Base-by-base conservation (phyloP, 2,329 filamentous ascomycete genomes). In the Akanthomyces uredinophilus region DNA sequence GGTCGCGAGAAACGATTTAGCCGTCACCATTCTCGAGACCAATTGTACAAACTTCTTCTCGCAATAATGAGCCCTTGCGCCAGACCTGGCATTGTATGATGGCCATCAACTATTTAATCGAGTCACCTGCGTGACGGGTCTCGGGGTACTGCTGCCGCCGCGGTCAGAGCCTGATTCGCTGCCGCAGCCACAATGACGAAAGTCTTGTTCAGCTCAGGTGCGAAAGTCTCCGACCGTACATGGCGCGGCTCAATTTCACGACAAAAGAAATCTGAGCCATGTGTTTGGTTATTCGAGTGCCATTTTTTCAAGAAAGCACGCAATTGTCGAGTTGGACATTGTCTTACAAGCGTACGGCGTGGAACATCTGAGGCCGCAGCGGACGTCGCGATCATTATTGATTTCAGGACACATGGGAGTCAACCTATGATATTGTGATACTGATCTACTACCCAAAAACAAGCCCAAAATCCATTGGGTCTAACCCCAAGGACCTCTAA, bases 401-500 rank as follows among this genome's bases (percentile, higher is more conserved):
- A 11, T 37, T 18, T 39, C 11, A 39, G 10, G 37, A 14, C 14
- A 39, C n/a, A n/a, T n/a, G n/a, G n/a, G n/a, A n/a, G n/a, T n/a
- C n/a, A n/a, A n/a, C n/a, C n/a, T 2, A 20, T 39, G n/a, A 5
- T 20, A 52, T 22, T 20, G 18, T 35, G 29, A 52, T 37, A 37
- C 14, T 13, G 13, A 52, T 13, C 32, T 52, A n/a, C 32, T 37
- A 11, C 27, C 20, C 39, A 41, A 16, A 32, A 11, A 29, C 16
- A 10, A 39, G 46, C 4, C 53, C 24, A 10, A 43, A 18, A 29
- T 20, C 54, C 13, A 3, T 8, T n/a, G 14, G 3, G 2, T 10
- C 14, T 51, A 63, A 24, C 61, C 61, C 61, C 61, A 63, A 27
- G 54, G 54, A 32, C 61, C 61, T 47, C 61, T 57, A 22, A 63